A percentile compares a stretch with the other conserved stretches of the same genome.
These are phyloP conservation scores for Cystobasidium onofrii DNA, from an alignment of 768 basidiomycete genomes.

Conservation along the genomic window DNA sequence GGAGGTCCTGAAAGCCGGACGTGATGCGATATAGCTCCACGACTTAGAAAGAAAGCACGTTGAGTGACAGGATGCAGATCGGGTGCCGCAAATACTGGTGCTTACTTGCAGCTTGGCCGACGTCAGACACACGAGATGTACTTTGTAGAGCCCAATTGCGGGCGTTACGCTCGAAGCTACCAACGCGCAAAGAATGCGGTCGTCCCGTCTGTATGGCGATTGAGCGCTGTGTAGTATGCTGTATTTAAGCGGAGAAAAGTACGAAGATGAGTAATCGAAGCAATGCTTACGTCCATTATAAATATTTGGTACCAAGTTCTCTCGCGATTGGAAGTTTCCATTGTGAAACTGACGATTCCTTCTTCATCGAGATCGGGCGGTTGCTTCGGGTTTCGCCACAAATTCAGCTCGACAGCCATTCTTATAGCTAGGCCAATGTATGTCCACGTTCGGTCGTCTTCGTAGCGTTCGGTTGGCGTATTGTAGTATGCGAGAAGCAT, in stretches of 20 bases:
- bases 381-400: constrained; percentile 51
- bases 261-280: not conserved
- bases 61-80: not conserved
- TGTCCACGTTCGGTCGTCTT: constrained; percentile 91
- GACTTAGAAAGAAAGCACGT: not conserved
- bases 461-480: constrained; percentile 87
- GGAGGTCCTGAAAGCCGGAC: constrained; percentile 24
- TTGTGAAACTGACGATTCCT: constrained; percentile 59
- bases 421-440: constrained; percentile 51
- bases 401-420: constrained; percentile 90
- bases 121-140: not conserved
- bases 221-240: not conserved
- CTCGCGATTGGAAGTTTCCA: constrained; percentile 85
- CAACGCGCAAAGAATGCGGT: constrained; percentile 7
- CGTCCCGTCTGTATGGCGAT: constrained; percentile 18
- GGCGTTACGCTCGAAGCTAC: not conserved
- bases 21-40: constrained; percentile 8
- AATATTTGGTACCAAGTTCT: constrained; percentile 69
- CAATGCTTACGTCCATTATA: constrained; percentile 36
- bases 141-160: not conserved
- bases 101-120: constrained; percentile 19
- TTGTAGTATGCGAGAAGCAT: constrained; percentile 81
- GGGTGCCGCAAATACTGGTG: not conserved
- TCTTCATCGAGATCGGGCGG: constrained; percentile 64
- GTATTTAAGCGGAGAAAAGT: not conserved